Evolutionary conservation across 1,139 yeast genomes (phyloP).

Genomic region (Debaryomyces sp.): DNA sequence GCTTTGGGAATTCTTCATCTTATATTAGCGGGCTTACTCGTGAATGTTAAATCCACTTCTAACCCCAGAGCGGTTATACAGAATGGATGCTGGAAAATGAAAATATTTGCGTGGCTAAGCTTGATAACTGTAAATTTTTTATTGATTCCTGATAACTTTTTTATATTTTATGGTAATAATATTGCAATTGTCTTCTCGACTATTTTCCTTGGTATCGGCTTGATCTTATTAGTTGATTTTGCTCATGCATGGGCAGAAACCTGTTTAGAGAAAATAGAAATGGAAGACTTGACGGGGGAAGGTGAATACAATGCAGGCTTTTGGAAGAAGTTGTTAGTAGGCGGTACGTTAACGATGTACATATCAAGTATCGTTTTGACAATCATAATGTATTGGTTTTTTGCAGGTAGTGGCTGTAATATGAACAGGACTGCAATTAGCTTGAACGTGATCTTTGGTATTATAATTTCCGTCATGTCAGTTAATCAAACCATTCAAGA

Average conservation of each 20-base stretch:
- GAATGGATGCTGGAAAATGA: constrained; percentile 88
- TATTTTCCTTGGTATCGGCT: constrained; percentile 83
- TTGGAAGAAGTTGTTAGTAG: constrained; percentile 81
- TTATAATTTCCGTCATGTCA: constrained; percentile 69
- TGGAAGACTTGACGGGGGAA: constrained; percentile 71
- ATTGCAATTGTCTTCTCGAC: constrained; percentile 85
- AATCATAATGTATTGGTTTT: constrained; percentile 77
- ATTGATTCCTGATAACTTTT: constrained; percentile 80
- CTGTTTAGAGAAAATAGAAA: constrained; percentile 87
- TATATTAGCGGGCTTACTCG: constrained; percentile 62
- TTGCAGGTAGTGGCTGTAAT: constrained; percentile 82
- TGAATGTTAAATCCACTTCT: constrained; percentile 76
- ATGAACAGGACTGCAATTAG: constrained; percentile 91
- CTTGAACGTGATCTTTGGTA: constrained; percentile 65
- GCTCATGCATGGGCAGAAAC: constrained; percentile 99
- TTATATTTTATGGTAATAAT: constrained; percentile 88
- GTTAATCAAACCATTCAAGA: constrained; percentile 87
- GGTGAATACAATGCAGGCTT: constrained; percentile 52
- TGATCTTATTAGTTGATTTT: constrained; percentile 88
- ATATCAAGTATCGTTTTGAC: constrained; percentile 71
- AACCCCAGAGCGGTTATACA: constrained; percentile 84
- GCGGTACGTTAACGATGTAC: constrained; percentile 89
- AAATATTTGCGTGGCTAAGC: constrained; percentile 61
- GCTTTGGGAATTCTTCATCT: constrained; percentile 84
- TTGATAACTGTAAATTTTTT: constrained; percentile 67